phyloP scores from a whole-genome alignment of 2,329 filamentous ascomycete genomes.

The Aspergillus tamarii region DNA sequence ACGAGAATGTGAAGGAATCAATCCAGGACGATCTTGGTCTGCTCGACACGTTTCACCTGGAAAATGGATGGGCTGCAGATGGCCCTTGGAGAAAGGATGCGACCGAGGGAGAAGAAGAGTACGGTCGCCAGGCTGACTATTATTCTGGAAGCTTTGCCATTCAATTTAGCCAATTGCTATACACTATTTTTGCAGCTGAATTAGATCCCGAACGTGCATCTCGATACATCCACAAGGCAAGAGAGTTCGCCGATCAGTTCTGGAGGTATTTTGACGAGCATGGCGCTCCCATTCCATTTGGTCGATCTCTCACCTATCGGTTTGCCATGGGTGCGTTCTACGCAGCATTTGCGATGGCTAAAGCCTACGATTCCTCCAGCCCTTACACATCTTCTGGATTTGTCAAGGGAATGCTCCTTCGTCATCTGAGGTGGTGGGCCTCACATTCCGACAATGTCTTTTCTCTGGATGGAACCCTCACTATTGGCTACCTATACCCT shows the following conservation, averaged over 20 bases:
- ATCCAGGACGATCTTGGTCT: conserved; percentile 49
- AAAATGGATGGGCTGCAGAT: conserved; percentile 54
- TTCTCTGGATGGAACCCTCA: conserved; percentile 53
- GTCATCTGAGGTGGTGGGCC: conserved; percentile 57
- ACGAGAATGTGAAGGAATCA: conserved; percentile 35
- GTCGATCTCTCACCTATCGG: conserved; percentile 55
- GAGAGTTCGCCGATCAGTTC: conserved; percentile 46
- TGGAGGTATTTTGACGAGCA: conserved; percentile 54
- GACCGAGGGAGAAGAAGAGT: conserved; percentile 9
- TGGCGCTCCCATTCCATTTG: conserved; percentile 57
- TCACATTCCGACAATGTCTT: conserved; percentile 49
- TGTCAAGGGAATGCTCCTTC: conserved; percentile 54
- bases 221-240: conserved; percentile 44
- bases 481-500: conserved; percentile 50
- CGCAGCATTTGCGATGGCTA: conserved; percentile 49
- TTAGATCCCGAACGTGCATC: conserved; percentile 45
- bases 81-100: conserved; percentile 43
- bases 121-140: conserved; percentile 51
- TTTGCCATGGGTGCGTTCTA: conserved; percentile 57
- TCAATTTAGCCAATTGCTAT: conserved; percentile 56
- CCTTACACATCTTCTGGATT: conserved; percentile 44
- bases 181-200: conserved; percentile 48
- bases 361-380: conserved; percentile 40
- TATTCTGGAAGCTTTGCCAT: conserved; percentile 60
- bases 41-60: conserved; percentile 51